Evolutionary conservation across 495 filamentous ascomycete genomes (phyloP).

Genomic region (Penicillium canescens): DNA sequence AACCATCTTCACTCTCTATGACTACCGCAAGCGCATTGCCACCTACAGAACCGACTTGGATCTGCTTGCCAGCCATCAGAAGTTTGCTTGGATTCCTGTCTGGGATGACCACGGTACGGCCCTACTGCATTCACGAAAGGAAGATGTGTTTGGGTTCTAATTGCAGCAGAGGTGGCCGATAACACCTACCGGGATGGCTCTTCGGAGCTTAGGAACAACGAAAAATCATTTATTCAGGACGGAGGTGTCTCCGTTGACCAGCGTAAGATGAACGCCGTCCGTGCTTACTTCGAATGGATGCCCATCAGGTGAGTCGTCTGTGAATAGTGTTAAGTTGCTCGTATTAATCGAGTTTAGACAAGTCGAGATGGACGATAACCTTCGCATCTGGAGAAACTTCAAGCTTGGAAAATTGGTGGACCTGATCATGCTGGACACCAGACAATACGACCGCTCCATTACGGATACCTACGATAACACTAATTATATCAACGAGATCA

Average conservation of each 20-base stretch:
- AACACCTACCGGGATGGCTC: conserved; percentile 60
- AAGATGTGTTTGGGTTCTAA: background rate
- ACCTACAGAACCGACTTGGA: conserved; percentile 64
- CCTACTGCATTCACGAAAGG: background rate
- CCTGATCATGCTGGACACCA: conserved; percentile 69
- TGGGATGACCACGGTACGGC: conserved; percentile 66
- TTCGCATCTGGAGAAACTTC: conserved; percentile 69
- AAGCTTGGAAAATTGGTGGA: conserved; percentile 64
- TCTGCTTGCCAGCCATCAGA: conserved; percentile 54
- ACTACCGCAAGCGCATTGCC: conserved; percentile 61
- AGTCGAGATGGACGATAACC: conserved; percentile 68
- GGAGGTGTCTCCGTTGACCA: conserved; percentile 60
- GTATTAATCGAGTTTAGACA: conserved; percentile 13
- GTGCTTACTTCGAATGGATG: conserved; percentile 75
- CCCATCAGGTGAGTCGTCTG: conserved; percentile 26
- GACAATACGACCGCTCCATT: conserved; percentile 62
- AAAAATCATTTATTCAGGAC: conserved; percentile 58
- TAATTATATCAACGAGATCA: conserved; percentile 54
- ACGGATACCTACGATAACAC: conserved; percentile 53
- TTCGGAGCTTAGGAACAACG: conserved; percentile 57
- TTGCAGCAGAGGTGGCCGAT: conserved; percentile 56
- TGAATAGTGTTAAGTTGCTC: background rate
- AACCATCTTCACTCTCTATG: conserved; percentile 49
- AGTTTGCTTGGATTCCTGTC: conserved; percentile 67
- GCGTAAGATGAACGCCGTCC: conserved; percentile 67